A percentile compares a stretch with the other conserved stretches of the same genome.
These are phyloP conservation scores for Ambrosia hybrid DNA, from an alignment of 140 eudicot genomes.

Conservation along the genomic window DNA sequence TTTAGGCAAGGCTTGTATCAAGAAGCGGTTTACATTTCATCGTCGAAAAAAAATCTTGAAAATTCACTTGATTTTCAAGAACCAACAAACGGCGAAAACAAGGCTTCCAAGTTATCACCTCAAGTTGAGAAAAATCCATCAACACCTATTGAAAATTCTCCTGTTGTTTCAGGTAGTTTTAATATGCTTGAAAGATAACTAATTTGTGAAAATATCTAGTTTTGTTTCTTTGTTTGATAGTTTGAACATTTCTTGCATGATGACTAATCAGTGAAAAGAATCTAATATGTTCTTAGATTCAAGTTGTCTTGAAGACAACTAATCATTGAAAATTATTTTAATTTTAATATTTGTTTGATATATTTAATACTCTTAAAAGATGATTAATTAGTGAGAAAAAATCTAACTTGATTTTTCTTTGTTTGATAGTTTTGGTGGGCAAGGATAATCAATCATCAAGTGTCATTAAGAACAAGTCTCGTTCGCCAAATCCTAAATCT, in stretches of 20 bases:
- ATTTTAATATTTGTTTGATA: conserved; percentile 5
- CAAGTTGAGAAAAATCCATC: conserved; percentile 43
- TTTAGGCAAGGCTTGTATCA: conserved; percentile 84
- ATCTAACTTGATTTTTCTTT: neutral
- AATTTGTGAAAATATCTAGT: neutral
- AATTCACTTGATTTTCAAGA: conserved; percentile 50
- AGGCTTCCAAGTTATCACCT: conserved; percentile 45
- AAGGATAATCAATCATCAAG: conserved; percentile 56
- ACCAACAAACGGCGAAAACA: conserved; percentile 39
- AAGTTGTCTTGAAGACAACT: neutral
- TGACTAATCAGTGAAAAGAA: neutral
- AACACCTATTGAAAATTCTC: conserved; percentile 24
- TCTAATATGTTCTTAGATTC: conserved; percentile 5
- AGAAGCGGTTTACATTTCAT: conserved; percentile 74
- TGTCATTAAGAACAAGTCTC: conserved; percentile 43
- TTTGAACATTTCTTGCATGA: conserved; percentile 6
- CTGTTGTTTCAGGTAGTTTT: conserved; percentile 44
- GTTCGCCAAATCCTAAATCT: conserved; percentile 41
- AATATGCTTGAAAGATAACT: neutral
- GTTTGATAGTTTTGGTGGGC: conserved; percentile 42
- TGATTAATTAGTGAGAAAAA: neutral
- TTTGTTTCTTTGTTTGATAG: conserved; percentile 5
- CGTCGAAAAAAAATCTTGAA: conserved; percentile 68
- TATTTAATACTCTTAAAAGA: conserved; percentile 6
- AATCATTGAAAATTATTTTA: neutral